These are phyloP conservation scores for Terfezia claveryi DNA, from an alignment of 495 filamentous ascomycete species.

Conservation along the genomic window DNA sequence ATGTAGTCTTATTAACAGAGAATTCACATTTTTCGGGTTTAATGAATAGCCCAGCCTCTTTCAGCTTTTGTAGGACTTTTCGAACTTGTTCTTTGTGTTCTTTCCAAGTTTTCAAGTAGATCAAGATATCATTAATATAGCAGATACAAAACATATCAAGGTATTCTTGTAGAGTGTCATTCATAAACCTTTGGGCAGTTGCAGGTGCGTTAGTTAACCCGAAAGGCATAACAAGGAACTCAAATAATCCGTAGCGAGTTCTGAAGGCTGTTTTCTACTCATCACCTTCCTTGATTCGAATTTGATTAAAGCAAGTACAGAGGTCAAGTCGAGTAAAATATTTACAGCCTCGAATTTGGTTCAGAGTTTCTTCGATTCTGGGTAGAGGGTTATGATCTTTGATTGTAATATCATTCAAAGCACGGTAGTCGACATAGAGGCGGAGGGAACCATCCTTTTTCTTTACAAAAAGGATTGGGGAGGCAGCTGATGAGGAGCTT, in stretches of 20 bases:
- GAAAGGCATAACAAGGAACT: slow-evolving; percentile 19
- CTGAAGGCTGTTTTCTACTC: slow-evolving; percentile 7
- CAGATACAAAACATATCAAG: slow-evolving; percentile 6
- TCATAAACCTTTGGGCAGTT: slow-evolving; percentile 6
- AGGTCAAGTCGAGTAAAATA: slow-evolving; percentile 12
- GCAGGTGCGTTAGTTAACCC: slow-evolving; percentile 1
- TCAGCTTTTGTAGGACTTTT: slow-evolving; percentile 2
- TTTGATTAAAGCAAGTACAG: not conserved
- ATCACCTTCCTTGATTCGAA: slow-evolving; percentile 3
- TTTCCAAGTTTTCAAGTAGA: slow-evolving; percentile 7
- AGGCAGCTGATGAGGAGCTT: not conserved
- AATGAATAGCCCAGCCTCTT: not conserved
- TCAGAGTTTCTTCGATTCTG: not conserved
- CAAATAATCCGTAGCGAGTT: slow-evolving; percentile 16
- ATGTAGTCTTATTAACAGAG: not conserved
- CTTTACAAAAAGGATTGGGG: slow-evolving; percentile 1
- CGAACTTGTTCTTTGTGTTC: slow-evolving; percentile 6
- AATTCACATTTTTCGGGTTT: slow-evolving; percentile 2
- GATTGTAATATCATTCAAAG: slow-evolving; percentile 8
- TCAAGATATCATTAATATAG: slow-evolving; percentile 12
- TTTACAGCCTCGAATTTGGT: slow-evolving; percentile 4
- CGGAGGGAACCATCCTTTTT: slow-evolving; percentile 1
- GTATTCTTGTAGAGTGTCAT: slow-evolving; percentile 5
- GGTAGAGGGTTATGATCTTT: slow-evolving; percentile 9
- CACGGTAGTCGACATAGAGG: slow-evolving; percentile 6